Base-by-base conservation (phyloP, 352 stramenopile genomes). In the Phytophthora agathidicida region DNA sequence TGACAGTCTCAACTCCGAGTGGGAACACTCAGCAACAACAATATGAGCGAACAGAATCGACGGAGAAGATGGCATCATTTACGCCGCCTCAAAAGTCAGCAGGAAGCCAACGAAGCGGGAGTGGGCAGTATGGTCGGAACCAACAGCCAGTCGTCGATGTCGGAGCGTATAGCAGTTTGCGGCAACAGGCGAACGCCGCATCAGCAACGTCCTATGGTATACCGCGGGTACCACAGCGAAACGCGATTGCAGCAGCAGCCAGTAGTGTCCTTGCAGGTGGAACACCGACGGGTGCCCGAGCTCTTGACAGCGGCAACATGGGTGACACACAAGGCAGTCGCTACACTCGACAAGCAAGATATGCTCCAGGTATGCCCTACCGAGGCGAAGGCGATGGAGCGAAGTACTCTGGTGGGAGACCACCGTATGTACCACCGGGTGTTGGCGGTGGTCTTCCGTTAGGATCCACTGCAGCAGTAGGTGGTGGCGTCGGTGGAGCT, bases 271-370 rank as follows among this genome's bases (percentile, higher is more conserved):
- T 92, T 3, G 59, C 65, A 9, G 80, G 82, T 1, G 75, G 81
- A 20, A 88, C 78, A 6, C 74, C 83, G 5, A 83, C 73, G 13
- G 82, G 74, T 9, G 65, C 35, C 22, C 65, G 74, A 23, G 73
- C 48, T 14, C 45, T 86, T 6, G 84, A 91, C 31, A 89, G 69
- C 36, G 73, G 62, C 17, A 75, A 70, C 22, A 31, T 83, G 32
- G 68, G 52, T 22, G 80, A 86, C 31, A 60, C 68, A 1, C 73
- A 78, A 37, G 80, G 82, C 17, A 93, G 80, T 69, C 77, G 86
- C 28, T 95, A 95, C 64, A 85, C 80, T 13, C 72, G 83, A 8
- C 82, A 93, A 79, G 82, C 86, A 50, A 72, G 84, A 48, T 93
- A 95, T 47, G 83, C 78, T 0, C 83, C 86, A 11, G 82, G 84